Base-by-base conservation (phyloP, 2,329 filamentous ascomycete genomes). In the Cercospora brassicicola region DNA sequence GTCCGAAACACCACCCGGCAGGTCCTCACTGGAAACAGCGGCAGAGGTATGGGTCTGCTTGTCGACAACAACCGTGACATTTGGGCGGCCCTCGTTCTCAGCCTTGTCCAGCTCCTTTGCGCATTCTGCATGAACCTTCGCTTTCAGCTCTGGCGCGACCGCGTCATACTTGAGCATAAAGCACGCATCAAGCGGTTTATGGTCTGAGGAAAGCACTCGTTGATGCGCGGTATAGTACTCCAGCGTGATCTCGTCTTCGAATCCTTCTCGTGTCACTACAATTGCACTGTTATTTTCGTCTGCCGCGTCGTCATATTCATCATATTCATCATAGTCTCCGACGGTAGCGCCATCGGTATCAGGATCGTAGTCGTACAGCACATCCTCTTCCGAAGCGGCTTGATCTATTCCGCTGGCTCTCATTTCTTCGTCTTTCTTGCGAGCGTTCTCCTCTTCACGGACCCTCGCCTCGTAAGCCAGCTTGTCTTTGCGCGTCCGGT, bases 341-440 rank as follows among this genome's bases (percentile, higher is more conserved):
- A 79, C 79, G 59, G 85, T 82, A n/a, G 80, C 82, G 23, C 85
- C 89, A 77, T 97, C 93, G 1, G 87, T 86, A 0, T 94, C 91
- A 0, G 93, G 93, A 71, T 97, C 90, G 75, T 97, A 97, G 73
- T 95, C 92, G 76, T 96, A 97, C 4, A 97, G 81, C 1, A 97
- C 90, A 62, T 89, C 88, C 68, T 97, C 92, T 67, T 96, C 92
- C 4, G 92, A 90, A 4, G 82, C 86, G 4, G 88, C 90, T 70
- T 91, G 83, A 56, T 91, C 92, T 18, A 96, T 84, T 0, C 94
- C 93, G 65, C 89, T 87, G 1, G 88, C 88, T 77, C 90, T 91
- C 91, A 97, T 93, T 72, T 97, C 92, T 68, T 92, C 89, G 72
- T 97, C 93, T 70, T 86, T 90, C 73, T 87, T 89, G 71, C 86